Evolutionary conservation across 495 filamentous ascomycete species (phyloP).

Genomic region (Astrothelium subdiscretum): DNA sequence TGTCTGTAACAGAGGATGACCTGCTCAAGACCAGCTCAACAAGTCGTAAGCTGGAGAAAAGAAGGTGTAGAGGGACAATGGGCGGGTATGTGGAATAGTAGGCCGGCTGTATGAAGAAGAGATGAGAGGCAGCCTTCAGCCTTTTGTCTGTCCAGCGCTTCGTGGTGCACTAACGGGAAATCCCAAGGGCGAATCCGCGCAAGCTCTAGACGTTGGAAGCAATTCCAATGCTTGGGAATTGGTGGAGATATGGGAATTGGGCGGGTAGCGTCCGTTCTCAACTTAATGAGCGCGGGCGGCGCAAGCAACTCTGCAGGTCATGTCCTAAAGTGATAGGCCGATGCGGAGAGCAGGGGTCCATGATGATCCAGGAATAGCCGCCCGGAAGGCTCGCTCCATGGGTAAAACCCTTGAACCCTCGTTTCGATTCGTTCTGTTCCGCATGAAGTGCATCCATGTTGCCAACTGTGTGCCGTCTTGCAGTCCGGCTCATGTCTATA

Average conservation of each 20-base stretch:
- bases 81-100: conserved; percentile 19
- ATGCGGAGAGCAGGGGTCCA: neutral
- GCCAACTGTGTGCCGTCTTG: neutral
- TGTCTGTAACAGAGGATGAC: neutral
- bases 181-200: conserved; percentile 6
- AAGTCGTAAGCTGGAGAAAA: conserved; percentile 13
- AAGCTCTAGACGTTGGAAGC: neutral
- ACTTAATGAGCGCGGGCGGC: conserved; percentile 15
- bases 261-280: conserved; percentile 21
- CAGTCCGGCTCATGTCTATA: neutral
- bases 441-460: neutral
- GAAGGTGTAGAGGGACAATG: conserved; percentile 9
- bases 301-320: conserved; percentile 17
- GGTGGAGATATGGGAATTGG: conserved; percentile 21
- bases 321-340: conserved; percentile 22
- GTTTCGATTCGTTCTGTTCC: neutral
- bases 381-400: conserved; percentile 14
- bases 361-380: conserved; percentile 27
- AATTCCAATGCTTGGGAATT: conserved; percentile 1
- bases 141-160: conserved; percentile 28
- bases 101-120: conserved; percentile 21
- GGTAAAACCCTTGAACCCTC: neutral
- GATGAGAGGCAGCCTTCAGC: conserved; percentile 11
- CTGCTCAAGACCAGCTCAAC: conserved; percentile 17
- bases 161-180: conserved; percentile 4